A percentile compares a stretch with the other conserved stretches of the same genome.
phyloP scores from a whole-genome alignment of 108 stramenopile species.

The Fragilaria radians region DNA sequence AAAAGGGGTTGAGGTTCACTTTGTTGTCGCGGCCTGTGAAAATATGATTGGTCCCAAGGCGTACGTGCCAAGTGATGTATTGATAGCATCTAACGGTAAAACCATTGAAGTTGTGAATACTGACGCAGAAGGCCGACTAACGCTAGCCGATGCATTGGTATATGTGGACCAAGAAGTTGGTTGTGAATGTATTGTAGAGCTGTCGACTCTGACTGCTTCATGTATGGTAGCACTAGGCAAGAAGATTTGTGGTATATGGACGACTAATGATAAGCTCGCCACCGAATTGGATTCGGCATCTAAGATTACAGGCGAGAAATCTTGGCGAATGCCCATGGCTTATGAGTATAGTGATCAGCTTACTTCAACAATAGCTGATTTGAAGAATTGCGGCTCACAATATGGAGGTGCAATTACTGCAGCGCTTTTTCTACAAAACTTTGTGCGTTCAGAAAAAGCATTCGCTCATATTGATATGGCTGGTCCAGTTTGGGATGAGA shows the following conservation, averaged over 20 bases:
- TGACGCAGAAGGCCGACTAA: conserved; percentile 68
- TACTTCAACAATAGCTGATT: conserved; percentile 24
- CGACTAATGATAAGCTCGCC: conserved; percentile 35
- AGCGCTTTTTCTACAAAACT: conserved; percentile 35
- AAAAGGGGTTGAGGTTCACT: conserved; percentile 29
- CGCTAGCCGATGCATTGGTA: conserved; percentile 66
- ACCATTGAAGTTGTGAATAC: conserved; percentile 70
- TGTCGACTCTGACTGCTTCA: conserved; percentile 45
- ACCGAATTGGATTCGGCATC: conserved; percentile 24
- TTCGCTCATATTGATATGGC: conserved; percentile 47
- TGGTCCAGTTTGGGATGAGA: conserved; percentile 90
- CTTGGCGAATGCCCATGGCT: conserved; percentile 28
- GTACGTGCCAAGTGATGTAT: conserved; percentile 53
- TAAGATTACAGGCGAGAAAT: conserved; percentile 35
- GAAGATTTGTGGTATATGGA: conserved; percentile 29
- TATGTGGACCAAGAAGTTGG: conserved; percentile 50
- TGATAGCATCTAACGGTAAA: conserved; percentile 68
- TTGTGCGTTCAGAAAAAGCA: conserved; percentile 22
- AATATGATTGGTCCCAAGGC: conserved; percentile 65
- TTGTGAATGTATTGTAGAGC: conserved; percentile 43
- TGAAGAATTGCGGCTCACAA: conserved; percentile 18
- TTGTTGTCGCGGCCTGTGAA: conserved; percentile 42
- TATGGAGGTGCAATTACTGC: conserved; percentile 46
- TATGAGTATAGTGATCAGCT: conserved; percentile 21
- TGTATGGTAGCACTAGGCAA: conserved; percentile 32